Evolutionary conservation across 1,284 basidiomycete species (phyloP), one percentile per base, ranked within the genome.

Genomic region (Pseudomicrostroma phylloplanum): DNA sequence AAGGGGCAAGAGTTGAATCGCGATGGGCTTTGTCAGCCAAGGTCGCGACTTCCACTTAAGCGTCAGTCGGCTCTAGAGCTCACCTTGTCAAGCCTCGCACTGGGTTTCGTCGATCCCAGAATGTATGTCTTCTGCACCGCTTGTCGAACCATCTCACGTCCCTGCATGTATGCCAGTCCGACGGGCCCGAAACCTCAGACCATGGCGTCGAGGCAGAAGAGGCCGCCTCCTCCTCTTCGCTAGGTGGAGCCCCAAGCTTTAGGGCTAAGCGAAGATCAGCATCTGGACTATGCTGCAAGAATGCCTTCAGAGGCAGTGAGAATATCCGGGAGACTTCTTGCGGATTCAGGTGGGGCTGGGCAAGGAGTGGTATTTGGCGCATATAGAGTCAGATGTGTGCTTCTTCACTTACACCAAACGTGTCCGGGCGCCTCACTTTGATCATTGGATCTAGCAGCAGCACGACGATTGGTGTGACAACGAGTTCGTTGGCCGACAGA

Each of bases 21-120:
- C 17, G n/a, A n/a, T 6, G 53, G 8, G 19, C 9, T 17, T 39
- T 19, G 61, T 13, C 48, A 25, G 21, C 30, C 19, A 60, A 49
- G 4, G n/a, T 36, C 30, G 21, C 17, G 19, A 54, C 36, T 19
- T 7, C 40, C 9, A n/a, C n/a, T n/a, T n/a, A n/a, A n/a, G n/a
- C n/a, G n/a, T n/a, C n/a, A n/a, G n/a, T n/a, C n/a, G n/a, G n/a
- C n/a, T n/a, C n/a, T n/a, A n/a, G n/a, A n/a, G 11, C 7, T 21
- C 56, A 67, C 66, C 66, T 71, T 15, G 69, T 71, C 17, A 78
- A 57, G 1, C 76, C 76, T 9, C 74, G 51, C 39, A 78, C 70
- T 2, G 76, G 76, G 49, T 77, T 78, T 0, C 74, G 55, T 41
- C 63, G 56, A 54, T 78, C 74, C 73, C 71, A 75, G 36, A 78